Evolutionary conservation across 2,329 filamentous ascomycete genomes (phyloP), one percentile per base, ranked within the genome.

Genomic region (Aspergillus spinulosporus): DNA sequence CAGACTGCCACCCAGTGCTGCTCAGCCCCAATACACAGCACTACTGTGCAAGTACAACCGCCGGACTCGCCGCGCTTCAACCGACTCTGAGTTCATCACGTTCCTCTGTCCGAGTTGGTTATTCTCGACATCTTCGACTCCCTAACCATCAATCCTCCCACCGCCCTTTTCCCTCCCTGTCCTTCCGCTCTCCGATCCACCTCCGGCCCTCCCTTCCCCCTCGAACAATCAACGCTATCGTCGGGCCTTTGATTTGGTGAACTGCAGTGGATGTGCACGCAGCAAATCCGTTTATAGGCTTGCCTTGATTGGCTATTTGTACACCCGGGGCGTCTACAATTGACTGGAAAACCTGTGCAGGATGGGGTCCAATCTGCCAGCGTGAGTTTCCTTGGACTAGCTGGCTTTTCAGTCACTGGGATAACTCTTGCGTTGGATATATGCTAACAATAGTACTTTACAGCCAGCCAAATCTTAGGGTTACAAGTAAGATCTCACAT

Each of bases 401-500:
- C 51, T 57, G 37, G 54, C 26, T 43, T 58, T 45, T 44, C 52
- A 28, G 3, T 12, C 21, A 31, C 32, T 3, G n/a, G 31, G n/a
- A 29, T 44, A 15, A n/a, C n/a, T 21, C 34, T 40, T 29, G 39
- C 40, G 48, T 14, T 37, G 28, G 8, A 40, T 43, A 34, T n/a
- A 45, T 62, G 60, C 65, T 70, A 58, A 68, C 61, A 43, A 54
- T 39, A 57, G 32, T 34, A 49, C 55, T 59, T 56, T 66, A 47
- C 68, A 90, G 88, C 75, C 86, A 88, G 79, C 86, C 90, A 71
- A 97, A 97, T 78, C 82, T 97, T 72, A 87, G 93, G 78, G 86
- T 97, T 66, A 97, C 92, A 68, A 96, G 93, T 97, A 84, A 72
- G 77, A 63, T 34, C 21, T 15, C 34, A 26, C 29, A 12, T 21